A percentile compares a stretch with the other conserved stretches of the same genome.
Conservation (phyloP, 2,329 filamentous ascomycete species). For the Penicillium sp. region DNA sequence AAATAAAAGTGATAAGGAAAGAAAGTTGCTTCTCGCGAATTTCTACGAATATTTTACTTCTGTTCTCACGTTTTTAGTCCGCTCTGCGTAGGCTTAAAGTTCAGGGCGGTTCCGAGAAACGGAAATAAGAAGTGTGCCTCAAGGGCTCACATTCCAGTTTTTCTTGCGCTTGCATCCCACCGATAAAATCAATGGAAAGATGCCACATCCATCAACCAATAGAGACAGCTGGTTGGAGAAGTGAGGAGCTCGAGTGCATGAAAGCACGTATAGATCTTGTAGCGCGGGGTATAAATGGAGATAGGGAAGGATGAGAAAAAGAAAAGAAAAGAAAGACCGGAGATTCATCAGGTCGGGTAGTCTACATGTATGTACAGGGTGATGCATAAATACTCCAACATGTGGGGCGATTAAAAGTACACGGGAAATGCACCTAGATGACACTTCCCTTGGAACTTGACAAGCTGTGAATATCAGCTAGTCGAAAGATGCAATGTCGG, state of each 20-base stretch:
- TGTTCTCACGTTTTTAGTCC: conserved; percentile 61
- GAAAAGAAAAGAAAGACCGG: conserved; percentile 14
- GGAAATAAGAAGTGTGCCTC: conserved; percentile 40
- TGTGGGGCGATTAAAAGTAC: conserved; percentile 17
- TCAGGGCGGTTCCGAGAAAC: conserved; percentile 57
- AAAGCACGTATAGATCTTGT: conserved; percentile 43
- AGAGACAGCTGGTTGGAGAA: conserved; percentile 47
- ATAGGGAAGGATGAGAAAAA: neutral
- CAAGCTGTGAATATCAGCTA: conserved; percentile 13
- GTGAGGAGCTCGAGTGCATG: conserved; percentile 52
- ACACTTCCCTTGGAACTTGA: neutral
- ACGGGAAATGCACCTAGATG: conserved; percentile 6
- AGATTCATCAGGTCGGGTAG: conserved; percentile 17
- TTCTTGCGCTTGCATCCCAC: conserved; percentile 49
- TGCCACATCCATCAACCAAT: conserved; percentile 54
- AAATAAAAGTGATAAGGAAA: too few species aligned
- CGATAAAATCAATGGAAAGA: conserved; percentile 17
- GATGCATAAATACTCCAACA: conserved; percentile 6
- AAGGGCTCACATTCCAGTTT: conserved; percentile 33
- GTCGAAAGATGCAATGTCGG: conserved; percentile 22
- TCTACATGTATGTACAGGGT: conserved; percentile 28
- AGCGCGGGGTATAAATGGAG: conserved; percentile 15
- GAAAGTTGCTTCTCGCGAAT: too few species aligned
- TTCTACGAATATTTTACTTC: neutral
- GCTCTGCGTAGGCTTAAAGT: conserved; percentile 50